Evolutionary conservation across 2,329 filamentous ascomycete genomes (phyloP).

Genomic region (Talaromyces sp.): DNA sequence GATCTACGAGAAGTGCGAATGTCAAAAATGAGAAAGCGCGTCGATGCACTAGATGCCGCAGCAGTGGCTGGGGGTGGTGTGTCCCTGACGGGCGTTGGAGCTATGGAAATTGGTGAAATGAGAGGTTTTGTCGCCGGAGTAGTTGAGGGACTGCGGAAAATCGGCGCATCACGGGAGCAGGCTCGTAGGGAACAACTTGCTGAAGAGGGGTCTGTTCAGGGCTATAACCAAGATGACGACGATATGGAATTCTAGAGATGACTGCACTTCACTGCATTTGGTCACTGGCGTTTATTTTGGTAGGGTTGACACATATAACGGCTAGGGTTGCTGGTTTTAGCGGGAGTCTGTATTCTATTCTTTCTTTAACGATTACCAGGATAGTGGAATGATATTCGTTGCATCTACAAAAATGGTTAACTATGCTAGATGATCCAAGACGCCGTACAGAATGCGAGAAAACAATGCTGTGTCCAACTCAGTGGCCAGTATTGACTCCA

Average conservation of each 20-base stretch:
- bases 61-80: constrained; percentile 57
- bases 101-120: constrained; percentile 87
- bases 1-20: constrained; percentile 83
- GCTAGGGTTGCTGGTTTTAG: constrained; percentile 17
- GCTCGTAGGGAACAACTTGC: constrained; percentile 70
- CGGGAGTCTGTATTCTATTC: constrained; percentile 3
- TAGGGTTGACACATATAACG: constrained; percentile 10
- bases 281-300: constrained; percentile 19
- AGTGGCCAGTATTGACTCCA: background rate
- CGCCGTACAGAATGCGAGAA: constrained; percentile 16
- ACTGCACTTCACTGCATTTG: constrained; percentile 5
- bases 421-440: constrained; percentile 9
- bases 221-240: constrained; percentile 41
- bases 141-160: constrained; percentile 77
- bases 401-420: constrained; percentile 7
- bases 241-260: constrained; percentile 49
- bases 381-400: constrained; percentile 16
- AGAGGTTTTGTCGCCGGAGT: constrained; percentile 78
- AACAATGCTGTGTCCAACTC: background rate
- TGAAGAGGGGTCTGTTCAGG: constrained; percentile 55
- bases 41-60: constrained; percentile 59
- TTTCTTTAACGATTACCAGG: constrained; percentile 2
- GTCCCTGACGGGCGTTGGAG: constrained; percentile 74
- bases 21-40: constrained; percentile 77
- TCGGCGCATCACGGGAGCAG: constrained; percentile 75